These are phyloP conservation scores for Kazachstania sp. DNA, from an alignment of 1,139 yeast species.

Conservation along the genomic window DNA sequence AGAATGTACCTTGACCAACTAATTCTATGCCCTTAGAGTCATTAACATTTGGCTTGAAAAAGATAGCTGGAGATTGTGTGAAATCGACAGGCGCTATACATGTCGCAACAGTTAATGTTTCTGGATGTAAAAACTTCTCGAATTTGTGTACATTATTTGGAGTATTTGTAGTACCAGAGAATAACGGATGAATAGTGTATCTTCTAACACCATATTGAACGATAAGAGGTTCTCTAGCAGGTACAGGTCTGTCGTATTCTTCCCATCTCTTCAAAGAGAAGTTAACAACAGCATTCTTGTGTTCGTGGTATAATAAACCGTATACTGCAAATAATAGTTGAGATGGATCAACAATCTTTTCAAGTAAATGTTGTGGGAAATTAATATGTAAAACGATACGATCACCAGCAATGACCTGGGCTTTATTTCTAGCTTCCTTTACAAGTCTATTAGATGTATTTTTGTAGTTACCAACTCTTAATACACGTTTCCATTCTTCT, in stretches of 20 bases:
- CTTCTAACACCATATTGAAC: constrained; percentile 94
- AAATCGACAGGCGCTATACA: constrained; percentile 85
- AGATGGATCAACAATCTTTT: constrained; percentile 35
- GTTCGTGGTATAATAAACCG: constrained; percentile 77
- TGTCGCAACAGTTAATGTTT: constrained; percentile 70
- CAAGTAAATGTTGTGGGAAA: constrained; percentile 49
- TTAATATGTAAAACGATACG: constrained; percentile 51
- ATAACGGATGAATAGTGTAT: constrained; percentile 70
- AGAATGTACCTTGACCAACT: constrained; percentile 83
- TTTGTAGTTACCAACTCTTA: constrained; percentile 68
- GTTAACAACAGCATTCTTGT: constrained; percentile 73
- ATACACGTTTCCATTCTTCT: constrained; percentile 62
- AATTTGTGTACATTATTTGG: constrained; percentile 81
- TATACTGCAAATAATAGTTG: constrained; percentile 53
- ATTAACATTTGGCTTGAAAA: constrained; percentile 42
- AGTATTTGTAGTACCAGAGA: constrained; percentile 69
- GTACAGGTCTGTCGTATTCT: constrained; percentile 74
- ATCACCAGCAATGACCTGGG: constrained; percentile 60
- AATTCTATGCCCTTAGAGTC: constrained; percentile 48
- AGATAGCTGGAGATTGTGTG: constrained; percentile 70
- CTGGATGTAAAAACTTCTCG: constrained; percentile 77
- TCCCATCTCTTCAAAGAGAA: constrained; percentile 82
- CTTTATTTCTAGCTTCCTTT: constrained; percentile 50
- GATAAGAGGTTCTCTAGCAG: constrained; percentile 67
- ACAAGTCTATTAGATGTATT: constrained; percentile 63